phyloP scores from a whole-genome alignment of 495 filamentous ascomycete species.

The Neurospora sp. region DNA sequence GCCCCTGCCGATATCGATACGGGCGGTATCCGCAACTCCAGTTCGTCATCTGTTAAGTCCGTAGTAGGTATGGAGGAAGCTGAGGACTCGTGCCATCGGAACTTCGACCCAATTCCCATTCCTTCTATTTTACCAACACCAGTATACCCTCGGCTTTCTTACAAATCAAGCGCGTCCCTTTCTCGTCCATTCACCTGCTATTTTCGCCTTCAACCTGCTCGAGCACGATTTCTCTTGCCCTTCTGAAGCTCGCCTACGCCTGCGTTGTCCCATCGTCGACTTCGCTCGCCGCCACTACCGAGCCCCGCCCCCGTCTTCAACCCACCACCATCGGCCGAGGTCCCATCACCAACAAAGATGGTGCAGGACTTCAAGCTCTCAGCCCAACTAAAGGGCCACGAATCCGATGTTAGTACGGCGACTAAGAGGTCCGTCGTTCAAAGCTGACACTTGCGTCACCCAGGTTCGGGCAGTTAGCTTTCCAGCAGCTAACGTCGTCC shows the following conservation, averaged over 20 bases:
- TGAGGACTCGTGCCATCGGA: slow-evolving; percentile 2
- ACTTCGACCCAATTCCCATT: slow-evolving; percentile 16
- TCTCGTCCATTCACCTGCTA: background rate
- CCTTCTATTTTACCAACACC: background rate
- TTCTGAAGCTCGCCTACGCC: background rate
- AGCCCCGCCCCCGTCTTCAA: slow-evolving; percentile 1
- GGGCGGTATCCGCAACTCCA: background rate
- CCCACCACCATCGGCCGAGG: background rate
- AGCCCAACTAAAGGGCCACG: slow-evolving; percentile 67
- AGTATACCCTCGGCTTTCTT: background rate
- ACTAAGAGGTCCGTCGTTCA: background rate
- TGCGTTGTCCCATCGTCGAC: background rate
- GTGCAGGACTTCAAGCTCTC: slow-evolving; percentile 68
- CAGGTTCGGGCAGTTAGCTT: slow-evolving; percentile 87
- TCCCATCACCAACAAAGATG: background rate
- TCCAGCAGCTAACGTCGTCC: slow-evolving; percentile 56
- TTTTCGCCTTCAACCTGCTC: background rate
- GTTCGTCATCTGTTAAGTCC: background rate
- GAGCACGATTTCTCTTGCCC: background rate
- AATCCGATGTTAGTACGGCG: slow-evolving; percentile 61
- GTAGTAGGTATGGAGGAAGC: background rate
- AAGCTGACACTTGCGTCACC: slow-evolving; percentile 8
- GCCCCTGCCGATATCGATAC: background rate
- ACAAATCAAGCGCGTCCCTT: background rate
- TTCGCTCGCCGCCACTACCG: background rate